These are phyloP conservation scores for Candida odintsovae DNA, from an alignment of 805 yeast genomes.

Conservation along the genomic window DNA sequence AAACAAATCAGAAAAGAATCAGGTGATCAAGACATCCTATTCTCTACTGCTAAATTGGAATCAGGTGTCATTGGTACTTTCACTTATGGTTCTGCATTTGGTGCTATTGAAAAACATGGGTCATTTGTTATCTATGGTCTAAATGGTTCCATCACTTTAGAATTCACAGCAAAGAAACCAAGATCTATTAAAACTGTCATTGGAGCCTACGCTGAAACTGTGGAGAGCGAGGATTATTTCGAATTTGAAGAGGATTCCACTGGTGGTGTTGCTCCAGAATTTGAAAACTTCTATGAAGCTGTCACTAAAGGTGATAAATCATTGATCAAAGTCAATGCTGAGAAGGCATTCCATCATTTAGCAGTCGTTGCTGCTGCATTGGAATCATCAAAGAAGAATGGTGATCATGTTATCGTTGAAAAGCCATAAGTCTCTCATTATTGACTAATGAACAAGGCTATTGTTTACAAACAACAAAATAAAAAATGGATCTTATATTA, in stretches of 20 bases:
- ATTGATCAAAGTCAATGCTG: constrained; percentile 56
- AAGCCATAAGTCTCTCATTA: constrained; percentile 4
- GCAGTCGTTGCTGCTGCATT: constrained; percentile 86
- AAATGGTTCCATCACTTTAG: constrained; percentile 67
- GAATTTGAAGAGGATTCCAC: constrained; percentile 32
- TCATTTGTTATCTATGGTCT: constrained; percentile 71
- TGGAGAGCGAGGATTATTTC: constrained; percentile 17
- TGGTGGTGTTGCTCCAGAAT: constrained; percentile 55
- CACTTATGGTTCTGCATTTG: constrained; percentile 40
- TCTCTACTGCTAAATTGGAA: constrained; percentile 70
- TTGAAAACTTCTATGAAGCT: constrained; percentile 54
- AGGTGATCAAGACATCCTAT: constrained; percentile 79
- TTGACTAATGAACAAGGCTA: constrained; percentile 6
- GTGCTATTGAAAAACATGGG: constrained; percentile 68
- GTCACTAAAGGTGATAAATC: constrained; percentile 56
- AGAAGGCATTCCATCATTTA: constrained; percentile 83
- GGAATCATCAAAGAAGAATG: constrained; percentile 55
- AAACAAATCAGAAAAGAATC: constrained; percentile 70
- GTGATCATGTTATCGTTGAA: constrained; percentile 44
- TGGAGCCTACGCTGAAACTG: constrained; percentile 22
- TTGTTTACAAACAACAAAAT: background rate
- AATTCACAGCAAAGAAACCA: constrained; percentile 44
- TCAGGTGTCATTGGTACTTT: constrained; percentile 57
- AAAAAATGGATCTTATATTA: no score
- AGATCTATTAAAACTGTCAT: constrained; percentile 30